Conservation (phyloP, 176 grass and related monocot species). For the Areca catechu region DNA sequence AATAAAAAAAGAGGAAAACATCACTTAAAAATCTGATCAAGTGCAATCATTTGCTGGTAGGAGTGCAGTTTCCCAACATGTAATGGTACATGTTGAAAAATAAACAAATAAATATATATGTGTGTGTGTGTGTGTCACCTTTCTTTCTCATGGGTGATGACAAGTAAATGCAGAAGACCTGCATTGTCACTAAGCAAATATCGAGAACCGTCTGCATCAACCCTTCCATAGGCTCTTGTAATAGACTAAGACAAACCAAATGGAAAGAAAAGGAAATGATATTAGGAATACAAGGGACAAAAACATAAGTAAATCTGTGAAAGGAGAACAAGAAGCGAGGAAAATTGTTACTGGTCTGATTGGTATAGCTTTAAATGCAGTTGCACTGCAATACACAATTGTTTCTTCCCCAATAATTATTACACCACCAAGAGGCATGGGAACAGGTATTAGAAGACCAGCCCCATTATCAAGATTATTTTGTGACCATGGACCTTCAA, state of each 20-base stretch:
- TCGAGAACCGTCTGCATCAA: slow-evolving; percentile 94
- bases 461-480: slow-evolving; percentile 97
- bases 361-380: slow-evolving; percentile 95
- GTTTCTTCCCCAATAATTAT: slow-evolving; percentile 97
- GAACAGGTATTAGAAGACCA: slow-evolving; percentile 80
- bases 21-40: too few relatives aligned
- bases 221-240: slow-evolving; percentile 87
- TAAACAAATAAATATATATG: too few relatives aligned
- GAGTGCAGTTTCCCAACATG: too few relatives aligned
- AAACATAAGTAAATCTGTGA: slow-evolving; percentile 6
- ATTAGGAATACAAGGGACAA: not conserved
- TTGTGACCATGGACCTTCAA: slow-evolving; percentile 90
- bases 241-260: slow-evolving; percentile 56
- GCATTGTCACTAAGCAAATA: slow-evolving; percentile 92
- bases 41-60: too few relatives aligned
- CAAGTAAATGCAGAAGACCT: slow-evolving; percentile 89
- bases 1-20: too few relatives aligned
- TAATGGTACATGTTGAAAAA: too few relatives aligned
- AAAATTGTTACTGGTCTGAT: slow-evolving; percentile 60
- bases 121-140: too few relatives aligned
- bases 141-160: slow-evolving; percentile 91
- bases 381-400: slow-evolving; percentile 85
- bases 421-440: slow-evolving; percentile 80
- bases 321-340: slow-evolving; percentile 2
- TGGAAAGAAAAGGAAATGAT: not conserved